Evolutionary conservation across 78 protist genomes (phyloP).

Genomic region (Chrysochromulina parva): DNA sequence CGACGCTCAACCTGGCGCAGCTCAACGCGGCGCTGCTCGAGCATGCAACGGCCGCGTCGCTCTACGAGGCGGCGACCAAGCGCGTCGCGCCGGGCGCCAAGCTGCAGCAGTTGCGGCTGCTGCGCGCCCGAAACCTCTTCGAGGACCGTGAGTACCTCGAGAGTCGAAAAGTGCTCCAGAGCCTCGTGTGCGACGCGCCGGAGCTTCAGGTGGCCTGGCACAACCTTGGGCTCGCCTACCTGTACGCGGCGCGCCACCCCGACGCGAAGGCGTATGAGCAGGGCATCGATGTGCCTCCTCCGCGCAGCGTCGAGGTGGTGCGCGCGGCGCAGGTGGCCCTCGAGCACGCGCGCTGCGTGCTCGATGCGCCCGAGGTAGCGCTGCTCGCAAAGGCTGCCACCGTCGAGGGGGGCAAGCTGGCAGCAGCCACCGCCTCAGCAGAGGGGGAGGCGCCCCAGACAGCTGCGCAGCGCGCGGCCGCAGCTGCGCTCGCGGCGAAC

Average conservation of each 20-base stretch:
- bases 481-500: no score
- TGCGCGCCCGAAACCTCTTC: slow-evolving; percentile 35
- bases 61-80: not conserved
- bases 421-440: no score
- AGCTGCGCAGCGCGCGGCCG: no score
- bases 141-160: slow-evolving; percentile 63
- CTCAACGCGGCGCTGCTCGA: slow-evolving; percentile 30
- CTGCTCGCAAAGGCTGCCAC: no score
- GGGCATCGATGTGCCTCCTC: not conserved
- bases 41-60: slow-evolving; percentile 46
- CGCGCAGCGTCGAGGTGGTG: not conserved
- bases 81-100: not conserved
- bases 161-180: slow-evolving; percentile 40
- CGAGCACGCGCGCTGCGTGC: not conserved
- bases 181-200: slow-evolving; percentile 51
- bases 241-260: not conserved
- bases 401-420: no score
- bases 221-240: slow-evolving; percentile 51
- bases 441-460: no score
- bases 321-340: not conserved
- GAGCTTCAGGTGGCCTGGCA: slow-evolving; percentile 23
- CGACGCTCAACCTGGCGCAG: slow-evolving; percentile 42
- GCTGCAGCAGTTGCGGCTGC: no score
- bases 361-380: not conserved
- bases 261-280: not conserved